A percentile compares a stretch with the other conserved stretches of the same genome.
Evolutionary conservation across 805 yeast species (phyloP).

Genomic region (Myxozyma neotropica): DNA sequence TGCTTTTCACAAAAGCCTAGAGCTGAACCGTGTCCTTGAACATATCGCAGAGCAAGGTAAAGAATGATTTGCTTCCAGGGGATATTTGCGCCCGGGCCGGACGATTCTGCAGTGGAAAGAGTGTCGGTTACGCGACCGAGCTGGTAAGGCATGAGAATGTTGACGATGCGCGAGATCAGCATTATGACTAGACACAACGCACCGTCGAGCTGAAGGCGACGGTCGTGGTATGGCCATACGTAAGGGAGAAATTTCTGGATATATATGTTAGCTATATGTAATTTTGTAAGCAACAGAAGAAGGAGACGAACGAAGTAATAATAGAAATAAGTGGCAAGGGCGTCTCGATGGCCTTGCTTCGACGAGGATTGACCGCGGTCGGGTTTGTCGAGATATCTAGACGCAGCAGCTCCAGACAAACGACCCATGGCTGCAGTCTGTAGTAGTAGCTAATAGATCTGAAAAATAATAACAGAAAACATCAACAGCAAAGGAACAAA

Average conservation of each 20-base stretch:
- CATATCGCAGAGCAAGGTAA: conserved; percentile 25
- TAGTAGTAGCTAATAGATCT: no score
- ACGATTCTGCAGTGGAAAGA: conserved; percentile 13
- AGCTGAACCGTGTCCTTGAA: conserved; percentile 30
- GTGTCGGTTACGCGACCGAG: conserved; percentile 28
- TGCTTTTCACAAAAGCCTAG: conserved; percentile 22
- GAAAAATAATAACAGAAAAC: no score
- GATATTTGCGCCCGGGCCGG: neutral
- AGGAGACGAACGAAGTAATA: conserved; percentile 9
- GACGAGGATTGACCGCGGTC: neutral
- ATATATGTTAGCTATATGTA: neutral
- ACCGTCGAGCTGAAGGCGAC: conserved; percentile 19
- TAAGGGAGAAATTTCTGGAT: conserved; percentile 27
- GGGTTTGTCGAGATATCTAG: neutral
- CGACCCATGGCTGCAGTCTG: neutral
- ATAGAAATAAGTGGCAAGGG: conserved; percentile 3
- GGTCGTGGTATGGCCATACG: conserved; percentile 29
- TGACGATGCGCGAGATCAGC: conserved; percentile 22
- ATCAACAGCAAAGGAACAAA: no score
- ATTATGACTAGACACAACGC: conserved; percentile 25
- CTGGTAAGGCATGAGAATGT: conserved; percentile 30
- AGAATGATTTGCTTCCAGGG: conserved; percentile 28
- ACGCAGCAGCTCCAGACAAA: neutral
- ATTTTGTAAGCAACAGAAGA: neutral
- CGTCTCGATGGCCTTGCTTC: neutral